phyloP scores from a whole-genome alignment of 2,329 filamentous ascomycete species.

The Colletotrichum orbiculare region DNA sequence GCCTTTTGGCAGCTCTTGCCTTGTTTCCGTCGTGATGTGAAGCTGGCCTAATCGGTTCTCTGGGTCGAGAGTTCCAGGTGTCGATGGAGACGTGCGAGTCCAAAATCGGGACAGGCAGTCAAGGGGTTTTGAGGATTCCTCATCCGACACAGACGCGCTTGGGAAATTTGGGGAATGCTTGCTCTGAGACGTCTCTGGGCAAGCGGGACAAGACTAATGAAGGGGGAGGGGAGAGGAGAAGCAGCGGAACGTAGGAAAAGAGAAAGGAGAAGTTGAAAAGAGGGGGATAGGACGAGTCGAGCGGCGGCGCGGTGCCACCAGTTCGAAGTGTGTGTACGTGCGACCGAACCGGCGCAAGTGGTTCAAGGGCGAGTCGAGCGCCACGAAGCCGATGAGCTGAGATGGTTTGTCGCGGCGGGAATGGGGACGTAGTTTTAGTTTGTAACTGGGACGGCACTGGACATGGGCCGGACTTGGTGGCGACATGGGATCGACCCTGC shows the following conservation, averaged over 20 bases:
- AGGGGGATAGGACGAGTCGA: conserved; percentile 12
- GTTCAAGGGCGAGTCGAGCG: conserved; percentile 34
- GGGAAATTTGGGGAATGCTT: neutral
- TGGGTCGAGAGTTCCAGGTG: too few relatives aligned
- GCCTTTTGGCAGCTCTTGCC: neutral
- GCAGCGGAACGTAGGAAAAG: conserved; percentile 1
- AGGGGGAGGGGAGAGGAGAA: conserved; percentile 18
- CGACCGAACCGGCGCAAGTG: conserved; percentile 24
- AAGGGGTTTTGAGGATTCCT: conserved; percentile 34
- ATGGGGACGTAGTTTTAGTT: conserved; percentile 33
- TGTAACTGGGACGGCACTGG: neutral
- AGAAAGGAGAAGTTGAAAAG: neutral
- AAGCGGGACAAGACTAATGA: conserved; percentile 3
- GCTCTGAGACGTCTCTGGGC: neutral
- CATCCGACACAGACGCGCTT: conserved; percentile 16
- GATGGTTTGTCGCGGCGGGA: conserved; percentile 27
- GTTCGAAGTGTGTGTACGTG: conserved; percentile 28
- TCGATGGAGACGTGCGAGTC: conserved; percentile 23
- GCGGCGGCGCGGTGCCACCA: conserved; percentile 24
- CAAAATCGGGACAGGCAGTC: conserved; percentile 29
- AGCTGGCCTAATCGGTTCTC: too few relatives aligned
- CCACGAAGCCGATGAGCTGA: conserved; percentile 23
- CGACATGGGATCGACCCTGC: conserved; percentile 33
- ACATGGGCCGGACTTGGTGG: conserved; percentile 12
- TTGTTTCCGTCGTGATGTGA: too few relatives aligned